phyloP scores from a whole-genome alignment of 2,329 filamentous ascomycete species.

The Aspergillus tubingensis region DNA sequence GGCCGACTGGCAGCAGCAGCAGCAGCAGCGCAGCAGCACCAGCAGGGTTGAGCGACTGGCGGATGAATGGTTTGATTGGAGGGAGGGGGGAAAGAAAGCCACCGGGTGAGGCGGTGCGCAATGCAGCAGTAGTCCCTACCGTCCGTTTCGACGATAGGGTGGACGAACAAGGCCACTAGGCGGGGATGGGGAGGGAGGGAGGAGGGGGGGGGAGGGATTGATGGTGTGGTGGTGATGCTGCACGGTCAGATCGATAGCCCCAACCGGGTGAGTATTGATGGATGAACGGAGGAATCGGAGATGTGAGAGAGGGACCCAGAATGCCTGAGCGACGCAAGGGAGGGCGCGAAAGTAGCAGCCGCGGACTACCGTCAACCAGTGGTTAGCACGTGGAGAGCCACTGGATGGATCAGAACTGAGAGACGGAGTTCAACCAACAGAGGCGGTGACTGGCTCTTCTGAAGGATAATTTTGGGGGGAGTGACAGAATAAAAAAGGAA shows the following conservation, averaged over 20 bases:
- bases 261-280: constrained; percentile 16
- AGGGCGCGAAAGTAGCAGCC: constrained; percentile 24
- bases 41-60: constrained; percentile 15
- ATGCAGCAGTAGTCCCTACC: constrained; percentile 19
- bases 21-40: too few relatives aligned
- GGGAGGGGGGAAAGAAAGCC: constrained; percentile 23
- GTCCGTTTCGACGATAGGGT: constrained; percentile 17
- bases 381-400: constrained; percentile 30
- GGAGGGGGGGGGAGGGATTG: background rate
- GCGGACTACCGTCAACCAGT: constrained; percentile 23
- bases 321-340: constrained; percentile 23
- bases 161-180: constrained; percentile 9
- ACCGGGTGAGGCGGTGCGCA: constrained; percentile 29
- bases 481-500: too few relatives aligned
- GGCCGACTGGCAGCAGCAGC: constrained; percentile 20
- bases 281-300: constrained; percentile 17
- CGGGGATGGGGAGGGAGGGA: background rate
- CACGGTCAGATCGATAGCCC: constrained; percentile 21
- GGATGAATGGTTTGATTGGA: constrained; percentile 24
- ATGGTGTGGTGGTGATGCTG: constrained; percentile 19
- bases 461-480: background rate
- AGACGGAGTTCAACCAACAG: background rate
- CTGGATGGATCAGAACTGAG: constrained; percentile 17
- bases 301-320: constrained; percentile 25
- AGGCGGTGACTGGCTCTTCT: constrained; percentile 13